Percentiles rank a stretch among this genome's conserved stretches.
Evolutionary conservation across 2,329 filamentous ascomycete genomes (phyloP).

Genomic region (Lecanicillium sp.): DNA sequence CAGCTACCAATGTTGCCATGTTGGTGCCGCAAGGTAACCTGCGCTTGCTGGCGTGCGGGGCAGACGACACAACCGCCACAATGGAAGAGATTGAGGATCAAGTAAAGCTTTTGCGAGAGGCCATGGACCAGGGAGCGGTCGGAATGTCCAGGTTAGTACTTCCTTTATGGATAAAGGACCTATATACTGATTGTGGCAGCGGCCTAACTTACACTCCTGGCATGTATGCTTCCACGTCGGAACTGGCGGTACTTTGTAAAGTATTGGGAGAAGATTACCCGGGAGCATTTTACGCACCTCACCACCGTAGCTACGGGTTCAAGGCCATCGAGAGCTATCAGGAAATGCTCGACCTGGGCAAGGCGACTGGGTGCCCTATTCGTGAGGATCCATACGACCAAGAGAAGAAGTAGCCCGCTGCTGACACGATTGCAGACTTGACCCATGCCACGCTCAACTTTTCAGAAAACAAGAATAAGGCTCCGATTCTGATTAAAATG

Average conservation of each 20-base stretch:
- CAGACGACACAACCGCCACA: conserved; percentile 13
- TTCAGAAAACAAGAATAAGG: conserved; percentile 16
- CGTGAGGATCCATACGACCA: conserved; percentile 9
- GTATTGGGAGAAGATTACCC: conserved; percentile 14
- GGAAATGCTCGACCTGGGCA: conserved; percentile 15
- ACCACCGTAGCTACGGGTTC: conserved; percentile 17
- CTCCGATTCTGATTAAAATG: conserved; percentile 14
- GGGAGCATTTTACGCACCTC: conserved; percentile 16
- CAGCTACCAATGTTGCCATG: conserved; percentile 17
- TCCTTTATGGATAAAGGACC: not conserved
- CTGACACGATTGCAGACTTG: conserved; percentile 10
- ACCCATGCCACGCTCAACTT: conserved; percentile 18
- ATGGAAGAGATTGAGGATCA: conserved; percentile 13
- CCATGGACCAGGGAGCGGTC: conserved; percentile 14
- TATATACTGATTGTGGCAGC: conserved; percentile 6
- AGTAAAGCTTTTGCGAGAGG: conserved; percentile 13
- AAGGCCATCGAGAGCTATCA: conserved; percentile 16
- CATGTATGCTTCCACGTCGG: conserved; percentile 18
- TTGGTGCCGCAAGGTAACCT: conserved; percentile 17
- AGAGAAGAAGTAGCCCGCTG: not conserved
- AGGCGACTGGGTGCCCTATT: conserved; percentile 16
- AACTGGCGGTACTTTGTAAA: conserved; percentile 14
- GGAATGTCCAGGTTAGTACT: conserved; percentile 15
- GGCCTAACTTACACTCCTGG: conserved; percentile 17
- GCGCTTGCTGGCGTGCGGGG: conserved; percentile 15